Evolutionary conservation across 164 flowering plant species (phyloP), one percentile per base, ranked within the genome.

Genomic region (Magnolia officinalis): DNA sequence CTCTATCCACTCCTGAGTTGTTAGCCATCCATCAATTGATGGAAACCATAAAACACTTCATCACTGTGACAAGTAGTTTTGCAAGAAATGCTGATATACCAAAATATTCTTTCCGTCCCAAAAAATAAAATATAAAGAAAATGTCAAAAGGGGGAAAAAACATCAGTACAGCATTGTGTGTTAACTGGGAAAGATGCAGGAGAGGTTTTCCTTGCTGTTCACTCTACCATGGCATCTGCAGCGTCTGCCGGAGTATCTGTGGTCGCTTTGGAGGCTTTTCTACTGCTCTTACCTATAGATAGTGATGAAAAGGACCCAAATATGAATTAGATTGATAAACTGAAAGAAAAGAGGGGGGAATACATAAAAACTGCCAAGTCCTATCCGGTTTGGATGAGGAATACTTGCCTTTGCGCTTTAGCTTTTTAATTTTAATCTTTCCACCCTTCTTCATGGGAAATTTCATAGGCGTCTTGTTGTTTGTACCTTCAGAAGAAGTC

Each of bases 221-320:
- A 81, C 24, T 81, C 85, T 69, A 77, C 78, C 83, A 83, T 83
- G 24, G 80, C 79, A 72, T 81, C 85, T 29, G 70, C 75, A 19
- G 63, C 8, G 10, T 8, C 71, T 24, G n/a, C 67, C n/a, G 70
- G 11, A 67, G 80, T 73, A 71, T 21, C 77, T 20, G 20, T 50
- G 29, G 76, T 58, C 45, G 78, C 74, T 29, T 65, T 45, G 1
- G 74, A 11, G 51, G 75, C 11, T 68, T 67, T 77, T 18, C 29
- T 73, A 75, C 50, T 20, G 63, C 75, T 67, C 78, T 67, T 80
- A 59, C 77, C 80, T 77, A 24, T 63, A 64, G 8, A 29, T 13
- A 65, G 63, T 23, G 31, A 16, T 1, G 18, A 68, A 68, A 31
- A 26, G 31, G 16, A 68, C 71, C 29, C 7, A 65, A 63, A 9